Evolutionary conservation across 345 rosid genomes (phyloP), one percentile per base, ranked within the genome.

Genomic region (Populus nigra): DNA sequence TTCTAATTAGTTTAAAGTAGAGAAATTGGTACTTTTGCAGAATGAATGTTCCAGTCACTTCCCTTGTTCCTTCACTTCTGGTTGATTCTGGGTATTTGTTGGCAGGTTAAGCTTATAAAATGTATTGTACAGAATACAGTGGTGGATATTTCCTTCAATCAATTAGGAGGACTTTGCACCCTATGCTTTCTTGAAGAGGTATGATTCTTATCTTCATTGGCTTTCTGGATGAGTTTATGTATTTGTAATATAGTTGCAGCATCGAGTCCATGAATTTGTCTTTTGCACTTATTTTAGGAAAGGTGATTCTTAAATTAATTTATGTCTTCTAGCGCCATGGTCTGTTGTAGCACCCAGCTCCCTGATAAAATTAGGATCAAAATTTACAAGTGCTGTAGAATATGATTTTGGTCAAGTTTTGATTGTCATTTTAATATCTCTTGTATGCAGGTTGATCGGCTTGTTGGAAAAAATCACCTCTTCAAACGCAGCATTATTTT

Each of bases 101-200:
- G 73, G 82, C 88, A 93, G 97, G 98, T 93, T 76, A 89, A 92
- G 85, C 85, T 93, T 68, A 84, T 93, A 63, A 93, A 93, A 82
- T 93, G 93, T 81, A 81, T 65, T 33, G 90, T 90, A 71, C 85
- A 86, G 73, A 82, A 85, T 72, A 87, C 90, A 68, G 88, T 92
- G 3, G 91, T 93, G 38, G 98, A 93, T 78, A 90, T 93, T 82
- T 93, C 98, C 29, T 92, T 93, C 80, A 92, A 93, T 82, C 97
- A 92, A 83, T 77, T 75, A 75, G 89, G 95, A 0, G 98, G 98
- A 62, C 91, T 93, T 12, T 81, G 85, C 75, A 87, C 97, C 35
- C 76, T 93, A 68, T 92, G 94, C 84, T 93, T 92, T 82, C 85
- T 92, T 11, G 97, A 93, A 87, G 80, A 90, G 93, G 97, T 92